phyloP scores from a whole-genome alignment of 139 green algal genomes.

The Chloropicon primus region DNA sequence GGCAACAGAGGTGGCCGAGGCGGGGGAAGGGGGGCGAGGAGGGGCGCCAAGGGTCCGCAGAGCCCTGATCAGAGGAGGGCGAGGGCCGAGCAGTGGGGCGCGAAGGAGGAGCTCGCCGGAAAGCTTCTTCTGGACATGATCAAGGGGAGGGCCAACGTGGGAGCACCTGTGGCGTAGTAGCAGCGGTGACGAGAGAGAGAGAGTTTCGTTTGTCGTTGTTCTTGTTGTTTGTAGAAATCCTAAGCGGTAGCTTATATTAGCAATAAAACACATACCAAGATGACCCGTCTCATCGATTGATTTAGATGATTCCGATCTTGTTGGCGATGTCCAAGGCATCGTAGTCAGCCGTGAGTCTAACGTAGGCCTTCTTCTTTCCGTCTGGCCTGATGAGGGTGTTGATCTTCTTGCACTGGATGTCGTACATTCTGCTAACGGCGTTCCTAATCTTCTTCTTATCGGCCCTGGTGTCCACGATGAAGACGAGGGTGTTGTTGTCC shows the following conservation, averaged over 20 bases:
- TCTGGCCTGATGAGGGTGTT: slow-evolving; percentile 98
- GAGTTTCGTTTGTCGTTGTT: too few relatives aligned
- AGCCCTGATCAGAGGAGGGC: too few relatives aligned
- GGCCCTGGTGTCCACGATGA: slow-evolving; percentile 78
- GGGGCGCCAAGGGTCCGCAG: too few relatives aligned
- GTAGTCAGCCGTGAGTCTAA: slow-evolving; percentile 85
- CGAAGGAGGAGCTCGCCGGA: not conserved
- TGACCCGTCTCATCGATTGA: not conserved
- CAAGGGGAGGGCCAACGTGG: too few relatives aligned
- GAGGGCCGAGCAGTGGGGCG: not conserved
- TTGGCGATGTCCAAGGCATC: slow-evolving; percentile 99
- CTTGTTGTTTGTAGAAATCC: too few relatives aligned
- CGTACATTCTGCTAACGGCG: slow-evolving; percentile 85
- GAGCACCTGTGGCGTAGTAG: too few relatives aligned
- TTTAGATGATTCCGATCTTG: slow-evolving; percentile 99
- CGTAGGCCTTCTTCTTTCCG: slow-evolving; percentile 97
- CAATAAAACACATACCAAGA: too few relatives aligned
- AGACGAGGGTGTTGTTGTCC: slow-evolving; percentile 99
- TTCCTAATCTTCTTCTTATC: slow-evolving; percentile 91
- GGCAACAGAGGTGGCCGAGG: too few relatives aligned
- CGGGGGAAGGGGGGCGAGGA: too few relatives aligned
- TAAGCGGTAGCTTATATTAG: too few relatives aligned
- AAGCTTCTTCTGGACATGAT: not conserved
- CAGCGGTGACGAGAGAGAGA: too few relatives aligned
- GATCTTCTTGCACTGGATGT: slow-evolving; percentile 95